phyloP scores from a whole-genome alignment of 176 grass and related monocot species.

The Bothriochloa decipiens region DNA sequence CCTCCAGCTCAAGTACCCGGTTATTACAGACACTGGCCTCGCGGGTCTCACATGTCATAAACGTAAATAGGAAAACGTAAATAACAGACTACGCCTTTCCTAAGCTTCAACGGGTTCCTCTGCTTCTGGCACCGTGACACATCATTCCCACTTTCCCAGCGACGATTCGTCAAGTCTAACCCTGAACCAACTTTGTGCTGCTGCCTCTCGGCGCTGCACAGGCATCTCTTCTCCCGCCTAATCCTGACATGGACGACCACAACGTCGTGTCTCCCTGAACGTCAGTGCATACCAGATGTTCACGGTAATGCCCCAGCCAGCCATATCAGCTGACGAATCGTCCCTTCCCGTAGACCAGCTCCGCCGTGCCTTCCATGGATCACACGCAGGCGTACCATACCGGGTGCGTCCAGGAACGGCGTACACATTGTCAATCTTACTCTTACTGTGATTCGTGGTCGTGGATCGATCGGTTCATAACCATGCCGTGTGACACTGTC shows the following conservation, averaged over 20 bases:
- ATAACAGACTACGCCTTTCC: no score
- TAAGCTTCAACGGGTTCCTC: no score
- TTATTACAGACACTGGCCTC: no score
- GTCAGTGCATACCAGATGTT: neutral
- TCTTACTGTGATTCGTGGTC: neutral
- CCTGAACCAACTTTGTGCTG: neutral
- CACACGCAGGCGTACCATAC: neutral
- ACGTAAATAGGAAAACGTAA: no score
- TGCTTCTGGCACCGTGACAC: no score
- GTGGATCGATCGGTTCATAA: neutral
- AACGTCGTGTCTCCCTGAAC: neutral
- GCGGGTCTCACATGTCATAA: no score
- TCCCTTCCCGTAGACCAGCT: neutral
- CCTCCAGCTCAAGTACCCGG: no score
- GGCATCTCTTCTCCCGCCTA: neutral
- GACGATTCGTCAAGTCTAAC: neutral
- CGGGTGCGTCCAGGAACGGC: no score
- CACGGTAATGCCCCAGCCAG: conserved; percentile 18
- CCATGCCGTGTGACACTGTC: neutral
- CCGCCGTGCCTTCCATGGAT: neutral
- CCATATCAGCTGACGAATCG: neutral
- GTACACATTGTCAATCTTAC: neutral
- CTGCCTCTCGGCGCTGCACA: neutral
- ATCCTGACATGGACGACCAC: neutral
- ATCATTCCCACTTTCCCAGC: neutral